Percentiles rank a stretch among this genome's conserved stretches.
Conservation (phyloP, 148 eudicot genomes). For the Spergularia bocconei region DNA sequence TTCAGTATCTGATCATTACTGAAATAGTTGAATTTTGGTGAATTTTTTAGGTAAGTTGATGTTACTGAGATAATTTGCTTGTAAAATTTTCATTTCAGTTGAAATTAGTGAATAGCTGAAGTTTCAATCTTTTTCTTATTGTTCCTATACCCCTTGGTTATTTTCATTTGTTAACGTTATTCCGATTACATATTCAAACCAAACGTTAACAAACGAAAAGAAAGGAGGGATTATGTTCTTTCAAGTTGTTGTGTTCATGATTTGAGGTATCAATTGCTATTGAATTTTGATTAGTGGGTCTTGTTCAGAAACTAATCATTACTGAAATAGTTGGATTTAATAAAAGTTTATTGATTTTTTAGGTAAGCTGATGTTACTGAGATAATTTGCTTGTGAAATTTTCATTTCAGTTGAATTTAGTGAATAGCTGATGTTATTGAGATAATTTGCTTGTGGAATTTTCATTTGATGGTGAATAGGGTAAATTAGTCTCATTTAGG, state of each 20-base stretch:
- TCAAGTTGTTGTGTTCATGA: no score
- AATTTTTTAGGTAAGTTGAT: not conserved
- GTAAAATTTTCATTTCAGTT: no score
- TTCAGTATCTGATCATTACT: constrained; percentile 1
- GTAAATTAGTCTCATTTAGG: not conserved
- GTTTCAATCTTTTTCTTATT: no score
- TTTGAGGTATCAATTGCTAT: constrained; percentile 2
- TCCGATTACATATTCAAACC: no score
- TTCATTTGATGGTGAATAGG: constrained; percentile 5
- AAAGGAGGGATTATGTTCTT: not conserved
- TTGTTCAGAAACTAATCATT: constrained; percentile 4
- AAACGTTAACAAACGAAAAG: no score
- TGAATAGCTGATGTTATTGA: not conserved
- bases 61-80: no score
- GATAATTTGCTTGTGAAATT: no score
- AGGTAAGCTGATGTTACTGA: not conserved
- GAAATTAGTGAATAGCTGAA: not conserved
- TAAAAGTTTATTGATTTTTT: no score
- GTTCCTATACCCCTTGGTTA: no score
- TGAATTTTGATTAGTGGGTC: constrained; percentile 17
- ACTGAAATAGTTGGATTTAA: not conserved
- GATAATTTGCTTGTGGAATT: not conserved
- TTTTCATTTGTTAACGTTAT: no score
- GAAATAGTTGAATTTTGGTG: no score
- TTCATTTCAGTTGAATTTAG: no score